Evolutionary conservation across 192 early-diverging fungal species (phyloP), one percentile per base, ranked within the genome.

Genomic region (Dimargaris cristalligena): DNA sequence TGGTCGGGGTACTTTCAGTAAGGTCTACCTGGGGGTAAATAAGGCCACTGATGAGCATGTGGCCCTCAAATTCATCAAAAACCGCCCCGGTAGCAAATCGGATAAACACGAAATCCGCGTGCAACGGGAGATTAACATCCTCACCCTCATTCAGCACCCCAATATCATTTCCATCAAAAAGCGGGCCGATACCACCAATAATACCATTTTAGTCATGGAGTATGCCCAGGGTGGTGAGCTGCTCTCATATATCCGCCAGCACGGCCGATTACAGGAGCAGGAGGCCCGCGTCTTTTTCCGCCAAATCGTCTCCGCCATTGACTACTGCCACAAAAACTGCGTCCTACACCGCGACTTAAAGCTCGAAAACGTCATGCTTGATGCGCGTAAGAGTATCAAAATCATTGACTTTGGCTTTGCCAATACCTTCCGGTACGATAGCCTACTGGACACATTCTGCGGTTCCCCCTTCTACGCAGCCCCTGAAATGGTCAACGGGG

Each of bases 361-460:
- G 67, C 83, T 84, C 71, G 89, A 91, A 54, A 96, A 96, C 66
- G 73, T 96, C 22, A 78, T 96, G 55, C 69, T 96, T 25, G 85
- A 84, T 49, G 66, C 72, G 11, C 67, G 74, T 25, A 78, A 80
- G 48, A 74, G 71, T 34, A 83, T 92, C 60, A 87, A 88, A 62
- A 87, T 92, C 49, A 92, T 92, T 60, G 89, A 92, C 71, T 92
- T 86, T 76, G 89, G 89, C 0, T 83, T 92, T 70, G 84, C 83
- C 22, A 91, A 89, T 68, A 73, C 74, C 26, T 80, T 78, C 59
- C 68, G 74, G 34, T 72, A 69, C 50, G 68, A 76, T 35, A 60
- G 65, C 41, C 74, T 71, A 60, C 59, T 81, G 26, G 67, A 68
- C 38, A 80, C 76, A 20, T 65, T 68, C 51, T 69, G 67, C 71